Base-by-base conservation (phyloP, 805 yeast species). In the Lipomyces lipofer region DNA sequence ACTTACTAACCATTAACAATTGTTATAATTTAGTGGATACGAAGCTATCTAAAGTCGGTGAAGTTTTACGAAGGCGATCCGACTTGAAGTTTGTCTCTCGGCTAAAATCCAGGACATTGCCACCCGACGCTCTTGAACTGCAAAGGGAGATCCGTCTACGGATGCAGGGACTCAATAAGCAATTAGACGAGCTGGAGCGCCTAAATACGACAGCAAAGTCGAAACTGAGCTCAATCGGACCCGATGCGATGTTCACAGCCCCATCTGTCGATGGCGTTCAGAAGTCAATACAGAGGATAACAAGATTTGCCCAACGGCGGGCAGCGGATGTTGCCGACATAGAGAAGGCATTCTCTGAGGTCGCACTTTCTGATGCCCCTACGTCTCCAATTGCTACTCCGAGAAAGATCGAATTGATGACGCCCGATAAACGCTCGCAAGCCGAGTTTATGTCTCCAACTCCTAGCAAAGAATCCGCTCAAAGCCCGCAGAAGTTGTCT, bases 241-340 rank as follows among this genome's bases (percentile, higher is more conserved):
- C 30, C 2, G n/a, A 13, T 9, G 13, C 22, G 40, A 19, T 36
- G 19, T 21, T 13, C n/a, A 8, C 40, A 22, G 43, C 25, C 12
- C 49, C 47, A 13, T 54, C 62, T 33, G 27, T 54, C 17, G 60
- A 54, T 5, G 52, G 52, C n/a, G 43, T 58, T n/a, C 45, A 49
- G 10, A 40, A 50, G 29, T 49, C 62, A 33, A 49, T 58, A 21
- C 56, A 45, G 38, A 35, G 51, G 28, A 54, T 58, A 36, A 51
- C 57, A 17, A 38, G 43, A 33, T 47, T 47, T 15, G 60, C 60
- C 19, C 46, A 50, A 19, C 39, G 49, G 22, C 48, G 60, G 7
- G 54, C 59, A 9, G 38, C 30, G 44, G 47, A 47, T 12, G 59
- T 56, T 9, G n/a, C 24, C 13, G 40, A 12, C 6, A 19, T 56